Evolutionary conservation across 2,329 filamentous ascomycete species (phyloP).

Genomic region (Colletotrichum filicis): DNA sequence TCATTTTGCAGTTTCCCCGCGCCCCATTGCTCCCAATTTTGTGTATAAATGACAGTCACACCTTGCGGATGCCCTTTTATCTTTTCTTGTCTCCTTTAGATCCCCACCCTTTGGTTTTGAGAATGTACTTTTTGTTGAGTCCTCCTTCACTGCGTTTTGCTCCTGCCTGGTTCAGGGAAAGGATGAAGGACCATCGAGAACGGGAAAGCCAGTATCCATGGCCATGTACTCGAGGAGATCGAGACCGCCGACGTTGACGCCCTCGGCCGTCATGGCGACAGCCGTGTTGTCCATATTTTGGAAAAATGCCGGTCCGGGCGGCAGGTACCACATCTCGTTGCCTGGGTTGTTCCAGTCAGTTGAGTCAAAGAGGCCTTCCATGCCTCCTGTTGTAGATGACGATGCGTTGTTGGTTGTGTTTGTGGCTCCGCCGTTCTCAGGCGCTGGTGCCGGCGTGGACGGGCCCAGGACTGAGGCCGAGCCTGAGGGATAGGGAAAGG

Average conservation of each 20-base stretch:
- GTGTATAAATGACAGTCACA: background rate
- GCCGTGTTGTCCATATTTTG: conserved; percentile 71
- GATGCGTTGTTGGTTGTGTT: conserved; percentile 42
- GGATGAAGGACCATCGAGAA: conserved; percentile 36
- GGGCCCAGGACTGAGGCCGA: conserved; percentile 60
- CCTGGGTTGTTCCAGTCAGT: conserved; percentile 64
- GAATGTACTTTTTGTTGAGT: background rate
- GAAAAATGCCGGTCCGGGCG: conserved; percentile 71
- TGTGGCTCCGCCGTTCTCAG: conserved; percentile 42
- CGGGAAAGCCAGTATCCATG: conserved; percentile 62
- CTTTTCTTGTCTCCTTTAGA: background rate
- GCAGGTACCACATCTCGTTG: conserved; percentile 75
- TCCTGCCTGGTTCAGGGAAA: conserved; percentile 26
- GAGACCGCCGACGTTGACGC: conserved; percentile 73
- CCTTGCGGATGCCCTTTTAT: background rate
- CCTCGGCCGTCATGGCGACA: conserved; percentile 75
- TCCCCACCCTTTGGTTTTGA: background rate
- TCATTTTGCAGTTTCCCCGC: background rate
- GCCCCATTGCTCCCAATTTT: background rate
- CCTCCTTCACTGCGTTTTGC: background rate
- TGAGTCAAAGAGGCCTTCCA: conserved; percentile 56
- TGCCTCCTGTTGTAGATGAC: conserved; percentile 11
- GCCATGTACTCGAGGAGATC: conserved; percentile 77
- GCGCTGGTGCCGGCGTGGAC: conserved; percentile 57
- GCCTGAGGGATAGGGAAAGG: conserved; percentile 63